Evolutionary conservation across 2,329 filamentous ascomycete genomes (phyloP).

Genomic region (Leptographium wingfieldii): DNA sequence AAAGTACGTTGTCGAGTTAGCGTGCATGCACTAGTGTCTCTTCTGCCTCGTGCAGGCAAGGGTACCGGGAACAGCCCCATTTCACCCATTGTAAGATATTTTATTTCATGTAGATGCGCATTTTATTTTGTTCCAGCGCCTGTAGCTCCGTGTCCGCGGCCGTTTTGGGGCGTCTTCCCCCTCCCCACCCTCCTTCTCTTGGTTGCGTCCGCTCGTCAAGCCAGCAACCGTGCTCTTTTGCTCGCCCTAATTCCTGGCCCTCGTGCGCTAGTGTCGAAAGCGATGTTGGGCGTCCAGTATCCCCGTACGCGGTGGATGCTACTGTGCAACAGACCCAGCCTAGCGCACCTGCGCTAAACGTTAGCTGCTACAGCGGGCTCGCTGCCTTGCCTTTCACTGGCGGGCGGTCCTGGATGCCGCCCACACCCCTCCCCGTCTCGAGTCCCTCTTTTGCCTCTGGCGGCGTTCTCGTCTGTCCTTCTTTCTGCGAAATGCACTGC

Average conservation of each 20-base stretch:
- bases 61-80: neutral
- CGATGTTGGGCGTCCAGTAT: neutral
- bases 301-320: neutral
- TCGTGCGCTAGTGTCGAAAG: conserved; percentile 3
- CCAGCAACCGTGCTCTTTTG: neutral
- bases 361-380: conserved; percentile 6
- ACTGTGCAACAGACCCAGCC: neutral
- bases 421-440: neutral
- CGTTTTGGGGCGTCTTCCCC: neutral
- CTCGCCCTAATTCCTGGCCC: conserved; percentile 1
- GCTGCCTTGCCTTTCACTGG: neutral
- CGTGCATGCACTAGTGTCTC: neutral
- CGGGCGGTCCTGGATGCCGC: neutral
- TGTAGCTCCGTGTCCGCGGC: neutral
- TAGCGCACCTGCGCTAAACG: conserved; percentile 2
- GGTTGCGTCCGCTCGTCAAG: neutral
- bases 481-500: neutral
- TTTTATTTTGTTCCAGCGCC: neutral
- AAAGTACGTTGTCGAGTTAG: conserved; percentile 9
- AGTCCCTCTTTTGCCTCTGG: neutral
- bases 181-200: too few species aligned
- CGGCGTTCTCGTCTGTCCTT: neutral
- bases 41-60: conserved; percentile 7
- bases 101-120: neutral
- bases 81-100: neutral